Conservation (phyloP, 208 protist species). For the Leishmania gerbilli region DNA sequence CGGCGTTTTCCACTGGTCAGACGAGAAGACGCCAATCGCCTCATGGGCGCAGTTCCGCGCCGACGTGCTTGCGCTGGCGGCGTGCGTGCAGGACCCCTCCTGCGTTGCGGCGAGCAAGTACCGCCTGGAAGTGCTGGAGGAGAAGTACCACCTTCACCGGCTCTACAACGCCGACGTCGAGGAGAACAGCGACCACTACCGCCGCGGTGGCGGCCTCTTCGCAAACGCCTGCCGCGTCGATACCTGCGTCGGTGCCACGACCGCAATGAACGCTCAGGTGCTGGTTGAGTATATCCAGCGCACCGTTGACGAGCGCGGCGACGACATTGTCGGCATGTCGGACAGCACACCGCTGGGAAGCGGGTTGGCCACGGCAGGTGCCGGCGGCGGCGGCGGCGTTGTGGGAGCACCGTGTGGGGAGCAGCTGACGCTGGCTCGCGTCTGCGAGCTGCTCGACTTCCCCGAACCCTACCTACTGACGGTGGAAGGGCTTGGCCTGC, state of each 20-base stretch:
- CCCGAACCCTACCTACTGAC: constrained; percentile 70
- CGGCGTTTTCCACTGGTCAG: constrained; percentile 63
- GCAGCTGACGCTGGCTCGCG: constrained; percentile 50
- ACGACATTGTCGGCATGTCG: constrained; percentile 71
- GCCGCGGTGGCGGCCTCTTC: constrained; percentile 82
- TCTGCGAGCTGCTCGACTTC: constrained; percentile 75
- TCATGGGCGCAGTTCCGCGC: constrained; percentile 79
- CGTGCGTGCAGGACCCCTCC: constrained; percentile 50
- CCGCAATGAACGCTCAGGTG: constrained; percentile 88
- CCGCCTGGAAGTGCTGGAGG: constrained; percentile 90
- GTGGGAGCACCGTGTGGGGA: constrained; percentile 7
- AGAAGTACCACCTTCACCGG: constrained; percentile 94
- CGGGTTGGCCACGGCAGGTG: constrained; percentile 5
- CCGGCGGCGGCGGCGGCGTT: not conserved
- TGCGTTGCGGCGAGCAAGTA: constrained; percentile 61
- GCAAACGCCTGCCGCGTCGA: constrained; percentile 93
- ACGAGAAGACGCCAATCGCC: constrained; percentile 47
- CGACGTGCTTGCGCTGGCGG: constrained; percentile 52
- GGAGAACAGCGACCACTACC: constrained; percentile 60
- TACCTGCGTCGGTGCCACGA: constrained; percentile 87
- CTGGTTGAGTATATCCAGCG: constrained; percentile 93
- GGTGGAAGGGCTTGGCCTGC: constrained; percentile 95
- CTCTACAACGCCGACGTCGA: constrained; percentile 88
- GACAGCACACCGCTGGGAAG: not conserved
- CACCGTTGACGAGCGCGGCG: constrained; percentile 71